Evolutionary conservation across 192 early-diverging fungal species (phyloP).

Genomic region (Coemansia javaensis): DNA sequence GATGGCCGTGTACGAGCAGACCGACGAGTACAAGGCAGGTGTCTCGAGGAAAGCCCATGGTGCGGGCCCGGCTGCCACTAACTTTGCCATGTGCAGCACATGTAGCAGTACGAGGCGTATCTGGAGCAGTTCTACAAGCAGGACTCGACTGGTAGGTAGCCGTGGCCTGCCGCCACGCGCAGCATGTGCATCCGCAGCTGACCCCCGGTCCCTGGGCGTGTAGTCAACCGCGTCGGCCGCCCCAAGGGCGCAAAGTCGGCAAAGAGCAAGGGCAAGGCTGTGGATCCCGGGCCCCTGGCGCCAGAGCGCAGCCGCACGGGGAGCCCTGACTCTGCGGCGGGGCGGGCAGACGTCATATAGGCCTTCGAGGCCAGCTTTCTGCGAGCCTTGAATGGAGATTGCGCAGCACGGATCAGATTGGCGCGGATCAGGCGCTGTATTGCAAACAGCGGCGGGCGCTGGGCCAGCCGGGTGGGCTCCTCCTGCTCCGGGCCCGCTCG

Average conservation of each 20-base stretch:
- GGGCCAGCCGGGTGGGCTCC: too few relatives aligned
- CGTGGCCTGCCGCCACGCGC: too few relatives aligned
- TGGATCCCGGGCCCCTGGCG: background rate
- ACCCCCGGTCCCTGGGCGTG: background rate
- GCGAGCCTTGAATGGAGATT: too few relatives aligned
- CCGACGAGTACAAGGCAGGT: conserved; percentile 33
- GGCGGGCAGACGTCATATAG: conserved; percentile 2
- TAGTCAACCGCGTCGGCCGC: conserved; percentile 50
- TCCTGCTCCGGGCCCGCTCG: too few relatives aligned
- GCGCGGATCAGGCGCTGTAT: too few relatives aligned
- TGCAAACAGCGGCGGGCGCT: too few relatives aligned
- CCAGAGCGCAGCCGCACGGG: background rate
- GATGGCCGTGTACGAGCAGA: conserved; percentile 36
- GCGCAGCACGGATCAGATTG: too few relatives aligned
- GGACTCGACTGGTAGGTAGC: conserved; percentile 45
- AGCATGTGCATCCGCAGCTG: too few relatives aligned
- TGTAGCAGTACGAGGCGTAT: conserved; percentile 45
- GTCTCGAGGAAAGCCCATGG: background rate
- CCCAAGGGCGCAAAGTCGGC: conserved; percentile 37
- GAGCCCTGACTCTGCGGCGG: background rate
- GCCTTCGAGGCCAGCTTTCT: background rate
- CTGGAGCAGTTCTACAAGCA: conserved; percentile 44
- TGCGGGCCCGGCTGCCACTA: too few relatives aligned
- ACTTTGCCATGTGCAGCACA: too few relatives aligned
- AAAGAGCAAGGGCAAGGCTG: conserved; percentile 16